These are phyloP conservation scores for Saturnispora zaruensis DNA, from an alignment of 805 yeast species.

Conservation along the genomic window DNA sequence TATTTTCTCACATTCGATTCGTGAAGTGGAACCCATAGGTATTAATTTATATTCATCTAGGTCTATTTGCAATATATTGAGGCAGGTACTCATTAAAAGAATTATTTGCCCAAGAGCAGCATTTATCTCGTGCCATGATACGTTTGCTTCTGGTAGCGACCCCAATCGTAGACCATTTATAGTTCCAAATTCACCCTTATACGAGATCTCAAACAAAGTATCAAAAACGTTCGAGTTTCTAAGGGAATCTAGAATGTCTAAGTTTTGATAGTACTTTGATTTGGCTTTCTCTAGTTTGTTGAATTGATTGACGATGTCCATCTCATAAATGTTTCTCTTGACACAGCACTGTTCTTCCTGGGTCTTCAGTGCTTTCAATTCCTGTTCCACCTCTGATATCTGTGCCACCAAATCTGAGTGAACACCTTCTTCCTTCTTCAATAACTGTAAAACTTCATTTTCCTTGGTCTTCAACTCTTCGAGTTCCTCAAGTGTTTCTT, in stretches of 20 bases:
- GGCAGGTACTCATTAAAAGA: conserved; percentile 56
- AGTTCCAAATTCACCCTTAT: conserved; percentile 77
- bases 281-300: conserved; percentile 56
- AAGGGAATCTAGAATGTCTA: conserved; percentile 59
- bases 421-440: conserved; percentile 35
- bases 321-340: conserved; percentile 46
- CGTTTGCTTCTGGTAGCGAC: conserved; percentile 43
- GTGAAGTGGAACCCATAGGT: conserved; percentile 81
- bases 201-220: conserved; percentile 75
- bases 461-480: conserved; percentile 36
- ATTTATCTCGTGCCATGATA: conserved; percentile 86
- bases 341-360: conserved; percentile 41
- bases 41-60: conserved; percentile 54
- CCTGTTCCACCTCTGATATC: conserved; percentile 35
- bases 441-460: conserved; percentile 29
- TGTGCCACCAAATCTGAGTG: conserved; percentile 40
- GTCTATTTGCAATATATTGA: conserved; percentile 45
- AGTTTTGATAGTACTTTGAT: conserved; percentile 51
- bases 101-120: conserved; percentile 86
- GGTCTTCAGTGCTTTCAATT: conserved; percentile 29
- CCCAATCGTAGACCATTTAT: conserved; percentile 86
- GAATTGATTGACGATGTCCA: conserved; percentile 41
- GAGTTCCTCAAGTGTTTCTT: conserved; percentile 39
- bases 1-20: conserved; percentile 48
- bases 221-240: conserved; percentile 74